A percentile compares a stretch with the other conserved stretches of the same genome.
phyloP scores from a whole-genome alignment of 345 rosid species.

The Gossypium mustelinum region DNA sequence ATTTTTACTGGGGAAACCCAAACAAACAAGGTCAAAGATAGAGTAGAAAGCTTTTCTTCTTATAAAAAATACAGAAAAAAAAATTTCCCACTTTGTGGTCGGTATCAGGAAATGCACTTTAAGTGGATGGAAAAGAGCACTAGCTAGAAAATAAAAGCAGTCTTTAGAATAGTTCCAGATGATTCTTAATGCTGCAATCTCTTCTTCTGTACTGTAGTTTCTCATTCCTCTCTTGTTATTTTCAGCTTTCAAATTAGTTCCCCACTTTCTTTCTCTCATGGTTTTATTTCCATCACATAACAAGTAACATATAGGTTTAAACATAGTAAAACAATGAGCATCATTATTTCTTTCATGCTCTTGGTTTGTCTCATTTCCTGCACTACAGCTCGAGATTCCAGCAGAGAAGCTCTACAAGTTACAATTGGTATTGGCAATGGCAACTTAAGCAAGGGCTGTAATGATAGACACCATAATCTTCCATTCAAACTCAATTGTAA shows the following conservation, averaged over 20 bases:
- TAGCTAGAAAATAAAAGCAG: not conserved
- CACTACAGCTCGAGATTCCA: not conserved
- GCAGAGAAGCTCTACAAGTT: not conserved
- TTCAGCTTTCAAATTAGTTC: not conserved
- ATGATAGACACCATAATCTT: not conserved
- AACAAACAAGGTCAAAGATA: not conserved
- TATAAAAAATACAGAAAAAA: not conserved
- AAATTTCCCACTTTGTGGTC: not conserved
- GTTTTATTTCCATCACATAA: constrained; percentile 6
- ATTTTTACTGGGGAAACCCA: not conserved
- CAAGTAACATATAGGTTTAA: not conserved
- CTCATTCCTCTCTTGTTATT: not conserved
- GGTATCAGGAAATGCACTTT: not conserved
- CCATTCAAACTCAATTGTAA: constrained; percentile 15
- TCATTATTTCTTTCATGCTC: not conserved
- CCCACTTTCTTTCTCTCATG: not conserved
- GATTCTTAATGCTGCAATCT: constrained; percentile 1
- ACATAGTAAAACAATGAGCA: not conserved
- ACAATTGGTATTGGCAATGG: not conserved
- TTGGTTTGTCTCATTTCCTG: constrained; percentile 1
- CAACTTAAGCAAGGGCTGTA: constrained; percentile 16
- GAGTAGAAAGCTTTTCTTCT: not conserved
- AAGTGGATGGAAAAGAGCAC: not conserved
- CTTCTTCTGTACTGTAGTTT: not conserved
- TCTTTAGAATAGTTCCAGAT: constrained; percentile 4